Conservation (phyloP, 2,329 filamentous ascomycete species). For the Fonsecaea multimorphosa region DNA sequence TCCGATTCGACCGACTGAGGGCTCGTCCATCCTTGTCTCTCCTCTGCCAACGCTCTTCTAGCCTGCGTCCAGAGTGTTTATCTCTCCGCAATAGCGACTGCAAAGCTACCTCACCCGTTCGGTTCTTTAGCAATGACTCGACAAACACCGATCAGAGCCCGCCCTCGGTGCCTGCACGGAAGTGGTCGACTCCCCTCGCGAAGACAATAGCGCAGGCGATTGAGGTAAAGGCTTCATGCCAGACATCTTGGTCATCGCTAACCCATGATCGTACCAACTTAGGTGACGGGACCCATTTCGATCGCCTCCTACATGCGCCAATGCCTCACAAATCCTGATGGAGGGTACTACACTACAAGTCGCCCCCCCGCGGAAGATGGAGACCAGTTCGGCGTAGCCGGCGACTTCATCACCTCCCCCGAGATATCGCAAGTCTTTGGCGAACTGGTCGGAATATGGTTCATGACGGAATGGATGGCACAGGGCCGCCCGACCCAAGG, state of each 20-base stretch:
- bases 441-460: constrained; percentile 91
- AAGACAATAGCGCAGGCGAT: constrained; percentile 88
- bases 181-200: constrained; percentile 92
- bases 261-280: constrained; percentile 1
- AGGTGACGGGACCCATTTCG: constrained; percentile 88
- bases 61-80: neutral
- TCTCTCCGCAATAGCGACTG: neutral
- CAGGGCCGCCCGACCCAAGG: constrained; percentile 77
- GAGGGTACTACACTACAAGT: constrained; percentile 89
- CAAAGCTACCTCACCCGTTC: neutral
- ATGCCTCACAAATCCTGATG: constrained; percentile 88
- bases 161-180: constrained; percentile 49
- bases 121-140: constrained; percentile 15
- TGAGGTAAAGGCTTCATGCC: constrained; percentile 61
- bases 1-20: constrained; percentile 4
- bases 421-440: constrained; percentile 98
- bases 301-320: constrained; percentile 98
- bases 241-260: neutral
- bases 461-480: constrained; percentile 94
- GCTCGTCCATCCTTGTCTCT: neutral
- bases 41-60: constrained; percentile 3
- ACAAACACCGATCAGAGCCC: constrained; percentile 3
- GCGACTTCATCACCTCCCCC: constrained; percentile 95
- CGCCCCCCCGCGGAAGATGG: constrained; percentile 59
- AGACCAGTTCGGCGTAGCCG: constrained; percentile 90